Evolutionary conservation across 495 filamentous ascomycete genomes (phyloP).

Genomic region (Neurospora hispaniola): DNA sequence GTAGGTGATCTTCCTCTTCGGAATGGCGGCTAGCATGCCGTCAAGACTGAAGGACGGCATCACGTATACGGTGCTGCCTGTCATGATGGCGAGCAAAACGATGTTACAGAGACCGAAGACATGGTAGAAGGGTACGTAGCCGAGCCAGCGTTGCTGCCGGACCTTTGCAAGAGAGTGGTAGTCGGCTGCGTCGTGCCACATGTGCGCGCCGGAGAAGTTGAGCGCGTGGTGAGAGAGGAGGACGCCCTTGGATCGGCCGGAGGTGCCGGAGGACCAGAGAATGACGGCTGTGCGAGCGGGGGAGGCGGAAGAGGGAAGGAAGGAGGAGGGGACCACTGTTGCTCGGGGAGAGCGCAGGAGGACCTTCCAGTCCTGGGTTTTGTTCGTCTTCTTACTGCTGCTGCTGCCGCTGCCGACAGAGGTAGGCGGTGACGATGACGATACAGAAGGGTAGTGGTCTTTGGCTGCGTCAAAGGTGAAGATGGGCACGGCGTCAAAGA

Average conservation of each 20-base stretch:
- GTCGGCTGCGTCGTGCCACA: conserved; percentile 28
- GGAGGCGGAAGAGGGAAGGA: conserved; percentile 4
- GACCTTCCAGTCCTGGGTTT: conserved; percentile 10
- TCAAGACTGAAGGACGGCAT: conserved; percentile 49
- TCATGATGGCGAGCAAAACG: conserved; percentile 46
- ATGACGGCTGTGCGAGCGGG: conserved; percentile 32
- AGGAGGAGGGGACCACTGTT: neutral
- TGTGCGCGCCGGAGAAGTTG: conserved; percentile 17
- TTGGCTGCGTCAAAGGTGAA: conserved; percentile 15
- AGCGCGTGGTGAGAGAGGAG: conserved; percentile 52
- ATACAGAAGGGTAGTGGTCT: conserved; percentile 16
- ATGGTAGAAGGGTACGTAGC: conserved; percentile 27
- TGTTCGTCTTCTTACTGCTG: neutral
- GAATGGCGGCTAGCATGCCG: conserved; percentile 42
- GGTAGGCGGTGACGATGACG: neutral
- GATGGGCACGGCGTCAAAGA: conserved; percentile 15
- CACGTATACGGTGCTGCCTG: conserved; percentile 49
- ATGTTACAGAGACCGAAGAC: conserved; percentile 26
- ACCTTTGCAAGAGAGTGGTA: conserved; percentile 10
- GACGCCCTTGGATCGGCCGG: conserved; percentile 74
- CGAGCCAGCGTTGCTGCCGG: conserved; percentile 46
- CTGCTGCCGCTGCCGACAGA: neutral
- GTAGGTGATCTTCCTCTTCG: conserved; percentile 44
- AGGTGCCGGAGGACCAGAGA: conserved; percentile 81
- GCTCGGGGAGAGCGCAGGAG: neutral